Conservation (phyloP, 495 filamentous ascomycete genomes). For the Podospora conica region DNA sequence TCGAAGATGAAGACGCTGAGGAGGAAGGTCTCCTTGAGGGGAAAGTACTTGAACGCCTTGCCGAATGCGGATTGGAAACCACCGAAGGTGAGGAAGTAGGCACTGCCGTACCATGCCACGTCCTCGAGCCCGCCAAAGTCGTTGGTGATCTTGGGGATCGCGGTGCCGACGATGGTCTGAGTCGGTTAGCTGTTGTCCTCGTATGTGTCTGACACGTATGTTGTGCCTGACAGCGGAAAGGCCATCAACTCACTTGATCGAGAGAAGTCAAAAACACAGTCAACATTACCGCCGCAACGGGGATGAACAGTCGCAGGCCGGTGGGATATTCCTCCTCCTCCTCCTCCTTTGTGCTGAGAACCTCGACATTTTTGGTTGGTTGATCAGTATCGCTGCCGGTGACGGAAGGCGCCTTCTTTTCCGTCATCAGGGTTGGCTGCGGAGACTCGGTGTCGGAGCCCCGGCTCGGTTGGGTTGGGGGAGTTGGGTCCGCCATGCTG, state of each 20-base stretch:
- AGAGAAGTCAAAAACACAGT: neutral
- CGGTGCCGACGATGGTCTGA: slow-evolving; percentile 40
- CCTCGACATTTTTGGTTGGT: neutral
- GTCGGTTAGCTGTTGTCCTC: neutral
- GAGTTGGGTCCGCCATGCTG: neutral
- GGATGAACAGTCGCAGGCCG: neutral
- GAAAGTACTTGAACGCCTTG: slow-evolving; percentile 28
- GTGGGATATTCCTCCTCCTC: neutral
- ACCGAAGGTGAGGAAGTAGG: slow-evolving; percentile 27
- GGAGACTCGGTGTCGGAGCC: neutral
- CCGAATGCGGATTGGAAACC: slow-evolving; percentile 28
- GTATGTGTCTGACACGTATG: too few species aligned
- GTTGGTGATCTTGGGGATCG: slow-evolving; percentile 35
- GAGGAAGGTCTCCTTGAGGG: slow-evolving; percentile 36
- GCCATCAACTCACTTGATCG: neutral
- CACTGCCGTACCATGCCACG: slow-evolving; percentile 42
- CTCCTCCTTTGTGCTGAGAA: neutral
- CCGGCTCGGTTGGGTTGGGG: neutral
- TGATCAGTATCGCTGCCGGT: neutral
- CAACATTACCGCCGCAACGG: neutral
- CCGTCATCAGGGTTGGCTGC: neutral
- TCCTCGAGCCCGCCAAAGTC: slow-evolving; percentile 39
- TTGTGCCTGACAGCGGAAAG: too few species aligned
- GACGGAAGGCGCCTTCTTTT: neutral
- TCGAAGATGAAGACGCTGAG: slow-evolving; percentile 41